Conservation (phyloP, 129 eudicot species). For the Silybum marianum region DNA sequence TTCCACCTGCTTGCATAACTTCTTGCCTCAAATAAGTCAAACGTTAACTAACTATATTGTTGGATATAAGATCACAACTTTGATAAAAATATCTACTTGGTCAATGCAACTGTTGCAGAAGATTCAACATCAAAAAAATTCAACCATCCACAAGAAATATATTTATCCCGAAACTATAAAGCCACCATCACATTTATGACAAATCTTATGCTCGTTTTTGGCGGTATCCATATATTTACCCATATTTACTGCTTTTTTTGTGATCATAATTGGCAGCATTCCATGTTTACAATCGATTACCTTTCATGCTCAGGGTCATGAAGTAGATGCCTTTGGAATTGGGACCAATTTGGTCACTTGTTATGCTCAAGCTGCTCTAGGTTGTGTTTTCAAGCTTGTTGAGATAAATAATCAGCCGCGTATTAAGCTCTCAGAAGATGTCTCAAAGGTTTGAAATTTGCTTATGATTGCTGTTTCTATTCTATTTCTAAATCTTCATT, state of each 20-base stretch:
- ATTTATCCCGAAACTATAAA: too few relatives aligned
- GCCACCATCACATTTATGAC: too few relatives aligned
- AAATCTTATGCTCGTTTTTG: not conserved
- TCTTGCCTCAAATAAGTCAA: not conserved
- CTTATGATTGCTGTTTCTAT: not conserved
- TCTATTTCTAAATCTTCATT: not conserved
- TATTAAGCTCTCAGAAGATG: constrained; percentile 95
- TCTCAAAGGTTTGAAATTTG: constrained; percentile 66
- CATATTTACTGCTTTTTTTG: not conserved
- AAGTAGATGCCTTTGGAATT: constrained; percentile 90
- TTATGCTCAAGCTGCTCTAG: constrained; percentile 97
- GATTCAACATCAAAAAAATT: not conserved
- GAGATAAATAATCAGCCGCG: constrained; percentile 96
- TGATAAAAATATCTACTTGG: not conserved
- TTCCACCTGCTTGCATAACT: not conserved
- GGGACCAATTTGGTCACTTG: constrained; percentile 98
- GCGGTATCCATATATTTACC: not conserved
- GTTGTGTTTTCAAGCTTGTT: constrained; percentile 97
- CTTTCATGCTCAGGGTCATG: constrained; percentile 71
- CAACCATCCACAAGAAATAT: not conserved
- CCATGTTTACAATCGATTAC: not conserved
- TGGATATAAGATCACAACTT: not conserved
- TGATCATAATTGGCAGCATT: not conserved
- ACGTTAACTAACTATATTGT: not conserved
- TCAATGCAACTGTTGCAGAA: not conserved